Percentiles rank a stretch among this genome's conserved stretches.
Conservation (phyloP, 805 yeast species). For the Vanderwaltozyma polyspora region DNA sequence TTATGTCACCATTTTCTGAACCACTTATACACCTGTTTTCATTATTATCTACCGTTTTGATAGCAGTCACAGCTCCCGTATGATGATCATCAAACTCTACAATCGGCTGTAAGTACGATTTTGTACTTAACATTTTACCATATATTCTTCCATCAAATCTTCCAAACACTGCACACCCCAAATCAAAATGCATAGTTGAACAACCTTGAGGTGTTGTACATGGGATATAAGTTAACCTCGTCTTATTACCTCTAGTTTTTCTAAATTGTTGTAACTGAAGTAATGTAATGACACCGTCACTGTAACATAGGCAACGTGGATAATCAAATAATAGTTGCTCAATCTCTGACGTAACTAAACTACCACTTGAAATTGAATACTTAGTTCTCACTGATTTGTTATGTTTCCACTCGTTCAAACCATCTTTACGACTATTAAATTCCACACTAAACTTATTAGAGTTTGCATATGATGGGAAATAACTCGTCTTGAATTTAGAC, state of each 20-base stretch:
- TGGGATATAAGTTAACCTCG: constrained; percentile 26
- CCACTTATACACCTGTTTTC: constrained; percentile 25
- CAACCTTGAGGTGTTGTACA: constrained; percentile 30
- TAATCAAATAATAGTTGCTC: constrained; percentile 25
- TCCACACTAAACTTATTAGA: constrained; percentile 28
- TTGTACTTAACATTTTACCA: constrained; percentile 25
- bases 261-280: constrained; percentile 21
- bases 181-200: constrained; percentile 26
- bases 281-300: constrained; percentile 27
- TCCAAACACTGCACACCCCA: constrained; percentile 27
- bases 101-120: constrained; percentile 25
- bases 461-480: constrained; percentile 30
- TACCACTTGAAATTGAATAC: constrained; percentile 15
- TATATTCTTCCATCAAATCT: constrained; percentile 28
- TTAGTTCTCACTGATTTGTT: constrained; percentile 26
- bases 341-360: constrained; percentile 8
- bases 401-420: constrained; percentile 26
- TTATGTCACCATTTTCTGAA: constrained; percentile 23
- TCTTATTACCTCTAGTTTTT: constrained; percentile 12
- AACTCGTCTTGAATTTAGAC: constrained; percentile 18
- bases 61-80: constrained; percentile 23
- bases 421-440: constrained; percentile 21
- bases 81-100: constrained; percentile 23
- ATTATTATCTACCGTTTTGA: constrained; percentile 12
- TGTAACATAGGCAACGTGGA: constrained; percentile 27